Evolutionary conservation across 345 rosid genomes (phyloP).

Genomic region (Cardamine chenopodiifolia): DNA sequence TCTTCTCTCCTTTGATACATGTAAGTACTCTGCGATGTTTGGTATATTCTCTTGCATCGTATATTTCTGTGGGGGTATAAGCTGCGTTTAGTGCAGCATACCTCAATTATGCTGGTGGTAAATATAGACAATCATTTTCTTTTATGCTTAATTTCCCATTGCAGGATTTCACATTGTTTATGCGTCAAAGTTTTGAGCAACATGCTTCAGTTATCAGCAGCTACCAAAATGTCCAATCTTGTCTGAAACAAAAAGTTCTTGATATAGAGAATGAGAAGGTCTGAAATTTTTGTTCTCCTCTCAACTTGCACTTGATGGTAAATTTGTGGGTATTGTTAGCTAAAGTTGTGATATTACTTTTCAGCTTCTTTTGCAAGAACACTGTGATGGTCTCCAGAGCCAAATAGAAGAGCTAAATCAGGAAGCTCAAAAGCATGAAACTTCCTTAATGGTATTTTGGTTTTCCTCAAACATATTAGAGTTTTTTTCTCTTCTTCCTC

Average conservation of each 20-base stretch:
- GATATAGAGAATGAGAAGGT: conserved; percentile 77
- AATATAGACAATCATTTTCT: not conserved
- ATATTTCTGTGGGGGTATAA: conserved; percentile 4
- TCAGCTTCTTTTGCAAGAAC: conserved; percentile 58
- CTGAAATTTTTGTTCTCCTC: not conserved
- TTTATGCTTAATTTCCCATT: conserved; percentile 21
- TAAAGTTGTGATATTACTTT: conserved; percentile 25
- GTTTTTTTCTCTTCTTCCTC: conserved; percentile 5
- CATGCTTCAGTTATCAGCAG: conserved; percentile 50
- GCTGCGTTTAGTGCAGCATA: conserved; percentile 18
- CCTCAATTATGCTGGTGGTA: conserved; percentile 3
- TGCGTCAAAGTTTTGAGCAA: conserved; percentile 51
- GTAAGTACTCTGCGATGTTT: conserved; percentile 53
- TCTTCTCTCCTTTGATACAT: conserved; percentile 44
- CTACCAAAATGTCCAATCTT: conserved; percentile 47
- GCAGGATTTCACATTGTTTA: conserved; percentile 67
- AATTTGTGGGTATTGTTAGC: not conserved
- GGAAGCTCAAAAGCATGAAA: conserved; percentile 54
- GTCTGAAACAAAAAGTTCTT: conserved; percentile 52
- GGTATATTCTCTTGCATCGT: conserved; percentile 3
- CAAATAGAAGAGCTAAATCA: conserved; percentile 53
- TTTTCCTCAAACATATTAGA: not conserved
- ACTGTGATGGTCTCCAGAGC: conserved; percentile 54
- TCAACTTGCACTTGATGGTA: conserved; percentile 13
- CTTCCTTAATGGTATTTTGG: conserved; percentile 51